Evolutionary conservation across 2,329 filamentous ascomycete genomes (phyloP), one percentile per base, ranked within the genome.

Genomic region (Trichophyton equinum): DNA sequence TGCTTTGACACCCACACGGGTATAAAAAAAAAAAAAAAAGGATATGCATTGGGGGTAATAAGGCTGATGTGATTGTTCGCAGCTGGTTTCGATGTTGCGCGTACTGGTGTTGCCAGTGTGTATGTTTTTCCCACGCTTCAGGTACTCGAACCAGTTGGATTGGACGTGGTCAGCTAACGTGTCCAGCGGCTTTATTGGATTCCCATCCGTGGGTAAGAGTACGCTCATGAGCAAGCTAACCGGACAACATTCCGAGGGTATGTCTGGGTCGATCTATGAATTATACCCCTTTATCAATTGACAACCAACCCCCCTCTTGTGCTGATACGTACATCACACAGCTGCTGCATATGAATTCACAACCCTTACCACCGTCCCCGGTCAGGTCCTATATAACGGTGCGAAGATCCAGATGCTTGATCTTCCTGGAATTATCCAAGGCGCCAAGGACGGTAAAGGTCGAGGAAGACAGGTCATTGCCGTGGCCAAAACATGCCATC

Each of bases 341-440:
- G 92, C 85, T 61, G 94, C 94, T 18, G 94, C 92, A 59, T 99
- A 99, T 77, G 94, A 99, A 74, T 99, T 99, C 79, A 99, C 94
- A 66, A 99, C 94, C 60, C 81, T 99, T 74, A 99, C 94, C 40
- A 96, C 92, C 53, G 94, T 99, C 57, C 94, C 94, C 47, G 94
- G 94, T 60, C 94, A 97, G 78, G 91, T 99, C 64, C 78, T 87
- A 68, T 97, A 97, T 78, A 97, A 99, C 71, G 94, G 92, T 62
- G 94, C 94, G 56, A 95, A 95, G 69, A 87, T 99, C 68, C 94
- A 99, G 76, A 97, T 99, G 78, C 89, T 99, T 65, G 94, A 99
- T 82, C 80, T 99, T 71, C 94, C 94, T 1, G 94, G 94, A 84
- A 99, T 99, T 70, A 99, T 99, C 67, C 89, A 97, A 75, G 94